These are phyloP conservation scores for Anthostomella pinea DNA, from an alignment of 2,329 filamentous ascomycete genomes.

Conservation along the genomic window DNA sequence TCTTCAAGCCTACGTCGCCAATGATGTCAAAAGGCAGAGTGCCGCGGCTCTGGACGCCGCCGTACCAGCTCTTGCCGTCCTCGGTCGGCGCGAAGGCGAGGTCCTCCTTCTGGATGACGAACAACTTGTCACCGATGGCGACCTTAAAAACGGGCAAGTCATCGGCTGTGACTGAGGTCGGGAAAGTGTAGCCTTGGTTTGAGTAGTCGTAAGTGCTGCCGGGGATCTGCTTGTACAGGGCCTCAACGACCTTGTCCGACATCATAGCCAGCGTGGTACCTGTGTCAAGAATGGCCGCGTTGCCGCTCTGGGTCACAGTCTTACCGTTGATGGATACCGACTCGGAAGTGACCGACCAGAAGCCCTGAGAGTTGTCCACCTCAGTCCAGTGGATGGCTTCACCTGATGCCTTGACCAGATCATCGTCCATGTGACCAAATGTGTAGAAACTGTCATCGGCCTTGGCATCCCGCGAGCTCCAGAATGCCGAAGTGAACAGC, in stretches of 20 bases:
- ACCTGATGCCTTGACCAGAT: conserved; percentile 51
- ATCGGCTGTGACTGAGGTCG: conserved; percentile 46
- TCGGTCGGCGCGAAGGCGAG: conserved; percentile 56
- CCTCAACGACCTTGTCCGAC: conserved; percentile 57
- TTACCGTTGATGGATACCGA: conserved; percentile 57
- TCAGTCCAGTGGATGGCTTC: conserved; percentile 57
- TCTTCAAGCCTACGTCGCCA: conserved; percentile 62
- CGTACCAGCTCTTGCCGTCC: conserved; percentile 51
- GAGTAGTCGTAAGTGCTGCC: conserved; percentile 54
- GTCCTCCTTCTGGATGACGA: conserved; percentile 61
- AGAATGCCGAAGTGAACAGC: conserved; percentile 64
- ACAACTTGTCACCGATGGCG: conserved; percentile 59
- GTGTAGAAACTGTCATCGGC: conserved; percentile 59
- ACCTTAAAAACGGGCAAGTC: conserved; percentile 60
- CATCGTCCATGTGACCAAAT: conserved; percentile 67
- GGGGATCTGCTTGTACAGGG: conserved; percentile 62
- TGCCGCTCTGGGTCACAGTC: conserved; percentile 43
- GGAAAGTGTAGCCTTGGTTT: conserved; percentile 64
- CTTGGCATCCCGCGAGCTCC: conserved; percentile 50
- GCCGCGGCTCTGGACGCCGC: conserved; percentile 63
- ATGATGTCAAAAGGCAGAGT: conserved; percentile 59
- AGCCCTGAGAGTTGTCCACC: conserved; percentile 62
- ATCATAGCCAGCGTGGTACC: conserved; percentile 67
- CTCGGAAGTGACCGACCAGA: conserved; percentile 64
- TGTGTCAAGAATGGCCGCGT: conserved; percentile 68